Percentiles rank a stretch among this genome's conserved stretches.
Conservation (phyloP, 306 rosid genomes). For the Dryas octopetala region DNA sequence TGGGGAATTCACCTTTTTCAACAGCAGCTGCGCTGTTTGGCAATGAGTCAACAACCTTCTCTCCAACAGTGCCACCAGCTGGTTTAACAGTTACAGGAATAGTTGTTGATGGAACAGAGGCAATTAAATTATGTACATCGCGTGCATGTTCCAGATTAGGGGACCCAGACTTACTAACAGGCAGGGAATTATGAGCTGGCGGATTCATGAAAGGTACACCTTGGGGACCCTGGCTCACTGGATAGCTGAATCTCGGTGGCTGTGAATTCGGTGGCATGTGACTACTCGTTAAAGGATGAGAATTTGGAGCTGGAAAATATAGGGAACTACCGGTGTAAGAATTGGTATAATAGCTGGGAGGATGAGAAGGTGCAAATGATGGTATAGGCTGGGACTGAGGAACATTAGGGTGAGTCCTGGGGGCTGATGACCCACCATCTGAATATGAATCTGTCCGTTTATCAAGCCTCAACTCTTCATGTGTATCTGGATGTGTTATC, state of each 20-base stretch:
- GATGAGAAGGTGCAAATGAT: slow-evolving; percentile 49
- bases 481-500: slow-evolving; percentile 96
- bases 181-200: slow-evolving; percentile 34
- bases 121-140: slow-evolving; percentile 38
- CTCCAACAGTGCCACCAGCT: slow-evolving; percentile 39
- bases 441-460: slow-evolving; percentile 59
- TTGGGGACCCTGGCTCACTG: slow-evolving; percentile 57
- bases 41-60: slow-evolving; percentile 38
- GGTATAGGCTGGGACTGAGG: slow-evolving; percentile 69
- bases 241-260: slow-evolving; percentile 57
- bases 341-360: slow-evolving; percentile 46
- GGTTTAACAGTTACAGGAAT: slow-evolving; percentile 49
- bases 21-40: slow-evolving; percentile 33
- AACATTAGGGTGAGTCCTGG: slow-evolving; percentile 57
- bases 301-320: slow-evolving; percentile 43
- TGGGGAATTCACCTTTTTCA: slow-evolving; percentile 49
- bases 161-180: slow-evolving; percentile 52
- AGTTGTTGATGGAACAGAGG: slow-evolving; percentile 38
- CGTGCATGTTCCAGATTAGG: slow-evolving; percentile 48
- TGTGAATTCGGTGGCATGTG: slow-evolving; percentile 68
- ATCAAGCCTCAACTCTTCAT: slow-evolving; percentile 82
- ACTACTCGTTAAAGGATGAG: slow-evolving; percentile 60
- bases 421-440: slow-evolving; percentile 60
- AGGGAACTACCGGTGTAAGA: slow-evolving; percentile 42
- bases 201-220: slow-evolving; percentile 45